Evolutionary conservation across 148 eudicot species (phyloP).

Genomic region (Vaccinium corymbosum): DNA sequence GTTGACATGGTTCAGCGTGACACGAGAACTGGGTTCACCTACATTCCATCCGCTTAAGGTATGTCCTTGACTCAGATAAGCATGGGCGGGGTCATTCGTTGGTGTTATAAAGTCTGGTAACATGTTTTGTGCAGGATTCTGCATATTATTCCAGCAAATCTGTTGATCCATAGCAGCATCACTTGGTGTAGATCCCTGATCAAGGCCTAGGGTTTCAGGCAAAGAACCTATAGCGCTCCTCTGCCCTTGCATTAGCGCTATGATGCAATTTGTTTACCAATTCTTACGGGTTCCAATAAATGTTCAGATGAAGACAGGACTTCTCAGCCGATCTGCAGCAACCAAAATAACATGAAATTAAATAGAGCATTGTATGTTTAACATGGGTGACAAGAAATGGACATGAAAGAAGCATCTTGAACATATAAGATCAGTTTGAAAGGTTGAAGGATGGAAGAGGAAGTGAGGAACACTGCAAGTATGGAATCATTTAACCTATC

Average conservation of each 20-base stretch:
- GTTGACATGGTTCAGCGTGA: constrained; percentile 12
- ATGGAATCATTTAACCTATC: neutral
- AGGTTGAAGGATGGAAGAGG: neutral
- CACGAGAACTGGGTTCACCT: constrained; percentile 42
- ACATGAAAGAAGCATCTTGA: neutral
- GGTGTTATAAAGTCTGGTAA: constrained; percentile 40
- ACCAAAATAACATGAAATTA: constrained; percentile 1
- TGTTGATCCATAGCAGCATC: constrained; percentile 61
- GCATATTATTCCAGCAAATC: constrained; percentile 60
- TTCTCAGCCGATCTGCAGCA: constrained; percentile 32
- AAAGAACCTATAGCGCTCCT: constrained; percentile 72
- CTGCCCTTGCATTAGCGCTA: constrained; percentile 81
- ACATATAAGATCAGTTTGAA: neutral
- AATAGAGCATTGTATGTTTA: neutral
- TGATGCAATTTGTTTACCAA: constrained; percentile 9
- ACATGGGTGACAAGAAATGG: neutral
- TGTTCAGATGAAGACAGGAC: neutral
- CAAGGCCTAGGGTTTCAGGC: constrained; percentile 67
- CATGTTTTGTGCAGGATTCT: constrained; percentile 44
- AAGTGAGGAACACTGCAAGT: neutral
- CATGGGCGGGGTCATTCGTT: constrained; percentile 29
- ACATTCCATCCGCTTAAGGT: constrained; percentile 35
- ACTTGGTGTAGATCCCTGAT: constrained; percentile 59
- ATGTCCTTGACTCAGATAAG: constrained; percentile 28
- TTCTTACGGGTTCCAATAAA: constrained; percentile 1